Evolutionary conservation across 164 flowering plant genomes (phyloP).

Genomic region (Vitis riparia): DNA sequence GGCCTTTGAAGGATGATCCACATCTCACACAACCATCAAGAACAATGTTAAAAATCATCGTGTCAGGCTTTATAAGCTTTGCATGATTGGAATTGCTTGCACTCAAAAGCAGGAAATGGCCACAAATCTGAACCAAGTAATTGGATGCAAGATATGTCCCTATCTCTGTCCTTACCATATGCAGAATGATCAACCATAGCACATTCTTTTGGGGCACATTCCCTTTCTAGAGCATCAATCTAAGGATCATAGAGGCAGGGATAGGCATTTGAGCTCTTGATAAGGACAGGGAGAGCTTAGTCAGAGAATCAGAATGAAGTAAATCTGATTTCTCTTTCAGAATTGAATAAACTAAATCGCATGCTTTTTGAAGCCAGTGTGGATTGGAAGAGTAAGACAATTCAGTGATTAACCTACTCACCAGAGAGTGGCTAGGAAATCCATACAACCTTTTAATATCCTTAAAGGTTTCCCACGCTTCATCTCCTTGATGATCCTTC

Average conservation of each 20-base stretch:
- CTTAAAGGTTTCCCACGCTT: constrained; percentile 65
- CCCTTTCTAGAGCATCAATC: constrained; percentile 49
- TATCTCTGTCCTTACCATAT: constrained; percentile 69
- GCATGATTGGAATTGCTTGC: constrained; percentile 17
- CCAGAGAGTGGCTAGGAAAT: constrained; percentile 37
- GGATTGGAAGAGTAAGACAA: constrained; percentile 56
- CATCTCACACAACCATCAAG: constrained; percentile 71
- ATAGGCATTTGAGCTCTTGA: constrained; percentile 72
- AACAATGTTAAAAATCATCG: constrained; percentile 72
- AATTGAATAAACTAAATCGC: constrained; percentile 44
- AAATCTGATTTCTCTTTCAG: constrained; percentile 40
- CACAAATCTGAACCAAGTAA: constrained; percentile 70
- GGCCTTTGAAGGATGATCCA: constrained; percentile 57
- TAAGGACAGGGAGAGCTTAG: constrained; percentile 54
- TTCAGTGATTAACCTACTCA: constrained; percentile 46
- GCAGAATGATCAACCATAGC: constrained; percentile 46
- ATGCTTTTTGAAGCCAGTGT: constrained; percentile 53
- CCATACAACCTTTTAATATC: constrained; percentile 59
- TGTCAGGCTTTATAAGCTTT: constrained; percentile 48
- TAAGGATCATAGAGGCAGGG: constrained; percentile 56
- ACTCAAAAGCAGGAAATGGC: constrained; percentile 18
- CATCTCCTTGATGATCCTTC: constrained; percentile 41
- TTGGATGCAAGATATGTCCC: constrained; percentile 70
- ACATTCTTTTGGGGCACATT: constrained; percentile 38
- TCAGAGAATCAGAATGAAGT: constrained; percentile 38